phyloP scores from a whole-genome alignment of 148 eudicot genomes.

The Rhododendron griersonianum region DNA sequence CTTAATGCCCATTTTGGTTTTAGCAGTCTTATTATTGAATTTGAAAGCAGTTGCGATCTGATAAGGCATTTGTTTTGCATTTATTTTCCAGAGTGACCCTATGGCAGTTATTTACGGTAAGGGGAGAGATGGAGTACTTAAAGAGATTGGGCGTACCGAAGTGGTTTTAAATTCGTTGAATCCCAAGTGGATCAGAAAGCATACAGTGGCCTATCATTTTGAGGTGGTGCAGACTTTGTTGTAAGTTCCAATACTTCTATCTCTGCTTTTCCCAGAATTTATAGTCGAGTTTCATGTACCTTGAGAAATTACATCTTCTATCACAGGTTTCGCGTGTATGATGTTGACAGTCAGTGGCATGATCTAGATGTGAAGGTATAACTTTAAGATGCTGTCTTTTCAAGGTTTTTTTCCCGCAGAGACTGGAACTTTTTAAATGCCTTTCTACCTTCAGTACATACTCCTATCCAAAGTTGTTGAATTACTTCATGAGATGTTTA shows the following conservation, averaged over 20 bases:
- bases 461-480: background rate
- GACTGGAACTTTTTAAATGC: background rate
- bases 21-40: background rate
- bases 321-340: constrained; percentile 90
- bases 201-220: constrained; percentile 66
- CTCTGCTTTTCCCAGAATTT: constrained; percentile 3
- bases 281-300: constrained; percentile 14
- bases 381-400: constrained; percentile 3
- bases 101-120: constrained; percentile 77
- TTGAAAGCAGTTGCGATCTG: constrained; percentile 6
- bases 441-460: background rate
- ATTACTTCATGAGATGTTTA: background rate
- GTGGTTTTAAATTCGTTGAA: constrained; percentile 73
- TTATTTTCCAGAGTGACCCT: constrained; percentile 81
- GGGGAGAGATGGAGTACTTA: constrained; percentile 84
- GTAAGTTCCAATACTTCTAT: constrained; percentile 43
- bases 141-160: constrained; percentile 94
- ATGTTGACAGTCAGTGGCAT: constrained; percentile 86
- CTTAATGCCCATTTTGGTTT: background rate
- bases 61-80: constrained; percentile 5
- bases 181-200: constrained; percentile 83
- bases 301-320: constrained; percentile 15
- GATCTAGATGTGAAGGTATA: constrained; percentile 74
- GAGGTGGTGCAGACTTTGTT: constrained; percentile 86
- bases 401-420: background rate